Conservation (phyloP, 2,329 filamentous ascomycete genomes). For the Bisporella sp. region DNA sequence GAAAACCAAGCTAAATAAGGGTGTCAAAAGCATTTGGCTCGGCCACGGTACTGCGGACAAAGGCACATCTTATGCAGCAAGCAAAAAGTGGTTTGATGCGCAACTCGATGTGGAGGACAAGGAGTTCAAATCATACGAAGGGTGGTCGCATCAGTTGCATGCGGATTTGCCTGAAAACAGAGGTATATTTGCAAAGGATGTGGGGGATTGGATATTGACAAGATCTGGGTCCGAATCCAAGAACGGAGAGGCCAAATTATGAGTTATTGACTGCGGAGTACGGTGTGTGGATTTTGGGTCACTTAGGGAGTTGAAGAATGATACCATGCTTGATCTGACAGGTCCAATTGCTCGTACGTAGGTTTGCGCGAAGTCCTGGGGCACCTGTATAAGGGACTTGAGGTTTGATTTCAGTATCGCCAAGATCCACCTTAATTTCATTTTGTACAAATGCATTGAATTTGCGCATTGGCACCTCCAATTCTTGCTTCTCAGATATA, state of each 20-base stretch:
- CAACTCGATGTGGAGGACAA: slow-evolving; percentile 56
- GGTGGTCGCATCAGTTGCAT: slow-evolving; percentile 71
- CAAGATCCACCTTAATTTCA: no score
- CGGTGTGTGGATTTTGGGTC: no score
- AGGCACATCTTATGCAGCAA: slow-evolving; percentile 58
- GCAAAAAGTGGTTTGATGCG: slow-evolving; percentile 54
- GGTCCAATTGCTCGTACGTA: no score
- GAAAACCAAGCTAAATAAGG: slow-evolving; percentile 41
- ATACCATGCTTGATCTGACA: no score
- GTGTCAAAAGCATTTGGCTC: slow-evolving; percentile 61
- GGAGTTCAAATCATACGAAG: slow-evolving; percentile 66
- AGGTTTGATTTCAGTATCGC: no score
- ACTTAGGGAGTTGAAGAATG: no score
- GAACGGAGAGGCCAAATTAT: neutral
- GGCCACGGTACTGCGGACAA: slow-evolving; percentile 71
- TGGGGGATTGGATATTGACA: slow-evolving; percentile 59
- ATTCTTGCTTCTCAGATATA: no score
- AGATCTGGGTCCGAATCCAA: slow-evolving; percentile 11
- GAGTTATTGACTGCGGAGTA: neutral
- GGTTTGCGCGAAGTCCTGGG: no score
- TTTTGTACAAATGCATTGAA: no score
- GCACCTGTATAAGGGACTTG: no score
- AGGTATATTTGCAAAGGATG: slow-evolving; percentile 42
- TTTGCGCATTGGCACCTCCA: no score
- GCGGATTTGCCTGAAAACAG: slow-evolving; percentile 39